Conservation (phyloP, 1,284 basidiomycete species). For the Austroboletus novae-zelandiae region DNA sequence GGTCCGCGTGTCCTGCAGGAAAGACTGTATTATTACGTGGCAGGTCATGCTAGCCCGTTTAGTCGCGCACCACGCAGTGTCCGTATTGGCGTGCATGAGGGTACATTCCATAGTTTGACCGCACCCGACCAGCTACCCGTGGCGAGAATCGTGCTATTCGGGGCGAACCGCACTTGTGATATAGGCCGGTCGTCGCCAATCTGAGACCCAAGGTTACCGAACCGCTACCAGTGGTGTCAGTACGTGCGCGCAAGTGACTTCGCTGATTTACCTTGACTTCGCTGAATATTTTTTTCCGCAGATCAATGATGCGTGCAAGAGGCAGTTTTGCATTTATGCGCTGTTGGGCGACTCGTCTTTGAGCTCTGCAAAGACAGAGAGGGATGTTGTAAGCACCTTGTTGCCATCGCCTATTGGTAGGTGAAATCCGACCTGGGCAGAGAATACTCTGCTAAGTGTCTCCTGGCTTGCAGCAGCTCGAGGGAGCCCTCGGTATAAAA, state of each 20-base stretch:
- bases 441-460: slow-evolving; percentile 88
- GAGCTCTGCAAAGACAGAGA: slow-evolving; percentile 70
- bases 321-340: slow-evolving; percentile 83
- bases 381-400: slow-evolving; percentile 75
- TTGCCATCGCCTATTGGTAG: slow-evolving; percentile 49
- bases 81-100: slow-evolving; percentile 76
- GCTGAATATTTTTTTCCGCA: slow-evolving; percentile 84
- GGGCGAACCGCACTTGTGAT: slow-evolving; percentile 92
- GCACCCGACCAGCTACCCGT: slow-evolving; percentile 96
- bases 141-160: slow-evolving; percentile 83
- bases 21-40: slow-evolving; percentile 12
- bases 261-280: slow-evolving; percentile 73
- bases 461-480: slow-evolving; percentile 80
- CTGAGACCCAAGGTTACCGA: slow-evolving; percentile 92
- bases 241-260: not conserved
- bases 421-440: slow-evolving; percentile 82
- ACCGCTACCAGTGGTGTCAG: slow-evolving; percentile 54
- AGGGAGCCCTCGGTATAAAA: slow-evolving; percentile 94
- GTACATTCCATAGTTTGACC: slow-evolving; percentile 94
- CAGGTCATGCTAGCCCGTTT: not conserved
- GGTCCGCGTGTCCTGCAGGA: slow-evolving; percentile 77
- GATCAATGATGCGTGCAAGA: slow-evolving; percentile 87
- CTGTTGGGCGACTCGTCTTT: slow-evolving; percentile 88
- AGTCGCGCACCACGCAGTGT: slow-evolving; percentile 61
- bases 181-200: slow-evolving; percentile 96